A percentile compares a stretch with the other conserved stretches of the same genome.
Evolutionary conservation across 176 grass and related monocot species (phyloP).

Genomic region (Puccinellia tenuiflora): DNA sequence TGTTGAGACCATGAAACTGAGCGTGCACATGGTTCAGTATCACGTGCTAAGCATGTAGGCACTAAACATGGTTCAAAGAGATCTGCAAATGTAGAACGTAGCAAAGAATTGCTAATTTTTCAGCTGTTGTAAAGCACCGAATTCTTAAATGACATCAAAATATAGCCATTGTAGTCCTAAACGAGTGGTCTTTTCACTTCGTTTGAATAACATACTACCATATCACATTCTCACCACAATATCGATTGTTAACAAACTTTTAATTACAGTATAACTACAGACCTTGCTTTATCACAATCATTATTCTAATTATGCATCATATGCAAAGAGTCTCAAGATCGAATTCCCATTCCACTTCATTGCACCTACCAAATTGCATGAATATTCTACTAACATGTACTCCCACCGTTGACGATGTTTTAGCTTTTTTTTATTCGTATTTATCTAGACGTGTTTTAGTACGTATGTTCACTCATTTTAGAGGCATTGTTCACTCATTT

Average conservation of each 20-base stretch:
- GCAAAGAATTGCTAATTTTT: neutral
- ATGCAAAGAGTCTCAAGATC: neutral
- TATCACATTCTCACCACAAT: neutral
- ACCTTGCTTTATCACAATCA: too few species aligned
- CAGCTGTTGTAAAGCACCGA: neutral
- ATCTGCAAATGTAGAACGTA: constrained; percentile 45
- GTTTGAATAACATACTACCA: neutral
- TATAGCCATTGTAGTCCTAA: neutral
- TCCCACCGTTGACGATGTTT: too few species aligned
- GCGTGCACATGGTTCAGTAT: constrained; percentile 54
- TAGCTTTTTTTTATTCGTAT: too few species aligned
- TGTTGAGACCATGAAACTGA: constrained; percentile 88
- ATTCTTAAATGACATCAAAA: constrained; percentile 3
- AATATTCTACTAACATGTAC: neutral
- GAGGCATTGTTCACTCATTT: too few species aligned
- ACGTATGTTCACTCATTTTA: too few species aligned
- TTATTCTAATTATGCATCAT: neutral
- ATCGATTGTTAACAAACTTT: neutral
- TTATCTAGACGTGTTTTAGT: too few species aligned
- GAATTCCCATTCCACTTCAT: neutral
- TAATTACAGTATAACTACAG: neutral
- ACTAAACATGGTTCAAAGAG: constrained; percentile 71
- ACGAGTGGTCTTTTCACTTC: neutral
- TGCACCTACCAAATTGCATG: neutral
- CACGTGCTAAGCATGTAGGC: constrained; percentile 58